phyloP scores from a whole-genome alignment of 306 rosid species.

The Cicer cuneatum region DNA sequence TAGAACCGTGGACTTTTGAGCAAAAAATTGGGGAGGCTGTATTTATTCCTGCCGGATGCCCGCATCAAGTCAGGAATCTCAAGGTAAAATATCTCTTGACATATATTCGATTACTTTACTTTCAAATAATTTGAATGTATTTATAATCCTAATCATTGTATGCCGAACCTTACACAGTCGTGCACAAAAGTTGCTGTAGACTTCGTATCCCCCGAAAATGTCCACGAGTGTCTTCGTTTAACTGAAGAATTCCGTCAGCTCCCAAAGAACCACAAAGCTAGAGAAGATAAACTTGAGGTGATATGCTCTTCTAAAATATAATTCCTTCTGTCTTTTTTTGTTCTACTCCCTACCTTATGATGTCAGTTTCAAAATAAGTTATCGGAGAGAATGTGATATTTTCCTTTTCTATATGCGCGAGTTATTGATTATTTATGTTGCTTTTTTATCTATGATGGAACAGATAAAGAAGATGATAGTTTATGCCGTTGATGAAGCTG shows the following conservation, averaged over 20 bases:
- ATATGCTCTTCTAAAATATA: slow-evolving; percentile 30
- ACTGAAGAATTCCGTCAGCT: slow-evolving; percentile 75
- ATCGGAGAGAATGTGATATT: slow-evolving; percentile 5
- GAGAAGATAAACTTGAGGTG: slow-evolving; percentile 94
- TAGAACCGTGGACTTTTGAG: slow-evolving; percentile 84
- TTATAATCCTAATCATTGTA: slow-evolving; percentile 7
- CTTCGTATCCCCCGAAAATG: slow-evolving; percentile 83
- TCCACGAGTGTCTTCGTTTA: slow-evolving; percentile 74
- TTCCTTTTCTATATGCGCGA: slow-evolving; percentile 17
- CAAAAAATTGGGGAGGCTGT: slow-evolving; percentile 85
- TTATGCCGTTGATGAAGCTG: slow-evolving; percentile 66
- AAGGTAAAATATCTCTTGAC: slow-evolving; percentile 53
- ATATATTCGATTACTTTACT: not conserved
- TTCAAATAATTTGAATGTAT: slow-evolving; percentile 18
- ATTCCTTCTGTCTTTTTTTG: not conserved
- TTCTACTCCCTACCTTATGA: not conserved
- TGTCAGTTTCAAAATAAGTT: slow-evolving; percentile 21
- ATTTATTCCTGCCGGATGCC: slow-evolving; percentile 93
- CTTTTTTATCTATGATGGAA: slow-evolving; percentile 45
- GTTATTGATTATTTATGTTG: slow-evolving; percentile 19
- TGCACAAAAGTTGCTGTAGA: slow-evolving; percentile 88
- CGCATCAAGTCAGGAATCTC: slow-evolving; percentile 91
- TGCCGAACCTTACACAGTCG: slow-evolving; percentile 57
- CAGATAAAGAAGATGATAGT: slow-evolving; percentile 85
- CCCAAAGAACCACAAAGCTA: slow-evolving; percentile 74